These are phyloP conservation scores for Trifolium dubium DNA, from an alignment of 306 rosid genomes.

Conservation along the genomic window DNA sequence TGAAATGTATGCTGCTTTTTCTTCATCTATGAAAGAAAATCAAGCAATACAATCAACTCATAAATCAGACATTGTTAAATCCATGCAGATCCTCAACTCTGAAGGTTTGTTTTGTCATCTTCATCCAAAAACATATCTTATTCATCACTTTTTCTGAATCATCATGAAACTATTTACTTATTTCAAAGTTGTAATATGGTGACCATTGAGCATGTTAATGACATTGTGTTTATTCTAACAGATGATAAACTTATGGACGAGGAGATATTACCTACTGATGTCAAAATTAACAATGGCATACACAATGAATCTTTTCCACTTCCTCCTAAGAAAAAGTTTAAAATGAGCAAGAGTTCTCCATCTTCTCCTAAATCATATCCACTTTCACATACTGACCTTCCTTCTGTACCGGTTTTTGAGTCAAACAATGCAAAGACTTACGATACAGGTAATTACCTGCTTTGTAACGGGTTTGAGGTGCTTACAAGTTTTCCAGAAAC, in stretches of 20 bases:
- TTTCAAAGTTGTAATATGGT: neutral
- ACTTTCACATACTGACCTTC: constrained; percentile 10
- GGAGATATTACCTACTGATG: constrained; percentile 6
- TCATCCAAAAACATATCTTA: constrained; percentile 4
- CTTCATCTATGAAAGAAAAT: constrained; percentile 1
- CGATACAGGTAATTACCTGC: neutral
- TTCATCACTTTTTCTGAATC: neutral
- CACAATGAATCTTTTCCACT: constrained; percentile 25
- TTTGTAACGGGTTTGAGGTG: neutral
- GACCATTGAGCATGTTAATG: neutral
- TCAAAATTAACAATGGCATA: constrained; percentile 9
- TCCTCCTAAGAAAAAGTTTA: constrained; percentile 11
- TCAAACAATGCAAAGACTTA: constrained; percentile 14
- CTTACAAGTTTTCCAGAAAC: neutral
- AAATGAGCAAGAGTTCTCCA: neutral
- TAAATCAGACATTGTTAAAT: neutral
- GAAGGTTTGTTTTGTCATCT: constrained; percentile 33
- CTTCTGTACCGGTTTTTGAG: constrained; percentile 10
- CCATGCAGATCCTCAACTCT: constrained; percentile 23
- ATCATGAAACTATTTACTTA: neutral
- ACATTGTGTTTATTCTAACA: constrained; percentile 3
- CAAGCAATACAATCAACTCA: constrained; percentile 31
- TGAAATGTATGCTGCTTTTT: constrained; percentile 15
- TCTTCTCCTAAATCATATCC: constrained; percentile 3
- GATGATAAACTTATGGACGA: constrained; percentile 37